Evolutionary conservation across 805 yeast species (phyloP), one percentile per base, ranked within the genome.

Genomic region (Grigorovia humatica): DNA sequence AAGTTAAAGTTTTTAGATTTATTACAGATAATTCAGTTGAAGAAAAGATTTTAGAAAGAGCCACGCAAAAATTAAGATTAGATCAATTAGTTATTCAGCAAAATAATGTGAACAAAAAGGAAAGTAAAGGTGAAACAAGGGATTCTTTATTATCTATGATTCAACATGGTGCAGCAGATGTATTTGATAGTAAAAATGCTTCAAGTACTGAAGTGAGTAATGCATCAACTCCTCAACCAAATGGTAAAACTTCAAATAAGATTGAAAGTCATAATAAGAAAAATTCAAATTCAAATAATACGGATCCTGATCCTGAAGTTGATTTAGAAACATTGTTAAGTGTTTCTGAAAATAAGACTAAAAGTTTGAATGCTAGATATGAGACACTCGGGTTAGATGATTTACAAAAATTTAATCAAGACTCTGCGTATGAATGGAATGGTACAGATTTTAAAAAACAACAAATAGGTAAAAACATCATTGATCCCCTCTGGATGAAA

Each of bases 31-130:
- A 85, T 65, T 88, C 91, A 15, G 86, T 86, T 51, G 93, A 86
- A 67, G 93, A 85, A 59, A 85, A 85, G 61, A 85, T 86, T 43
- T 67, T 86, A 55, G 93, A 85, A 62, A 74, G 93, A 63, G 93
- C 93, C 2, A 80, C 90, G 1, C 91, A 85, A 61, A 85, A 85
- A 60, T 72, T 85, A 59, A 74, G 89, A 64, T 70, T 85, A 56
- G 95, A 85, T 65, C 91, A 85, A 65, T 76, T 85, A 65, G 95
- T 85, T 46, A 85, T 85, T 57, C 95, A 85, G 63, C 91, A 85
- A 59, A 88, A 88, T 13, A 74, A 85, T 59, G 58, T 64, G 3
- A 59, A 60, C 46, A 59, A 54, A 48, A 65, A 65, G 42, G 67
- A 67, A 46, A 61, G 71, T 50, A 61, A 62, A 43, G 61, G 54